phyloP scores from a whole-genome alignment of 2,329 filamentous ascomycete genomes.

The Epichloe coenophiala region DNA sequence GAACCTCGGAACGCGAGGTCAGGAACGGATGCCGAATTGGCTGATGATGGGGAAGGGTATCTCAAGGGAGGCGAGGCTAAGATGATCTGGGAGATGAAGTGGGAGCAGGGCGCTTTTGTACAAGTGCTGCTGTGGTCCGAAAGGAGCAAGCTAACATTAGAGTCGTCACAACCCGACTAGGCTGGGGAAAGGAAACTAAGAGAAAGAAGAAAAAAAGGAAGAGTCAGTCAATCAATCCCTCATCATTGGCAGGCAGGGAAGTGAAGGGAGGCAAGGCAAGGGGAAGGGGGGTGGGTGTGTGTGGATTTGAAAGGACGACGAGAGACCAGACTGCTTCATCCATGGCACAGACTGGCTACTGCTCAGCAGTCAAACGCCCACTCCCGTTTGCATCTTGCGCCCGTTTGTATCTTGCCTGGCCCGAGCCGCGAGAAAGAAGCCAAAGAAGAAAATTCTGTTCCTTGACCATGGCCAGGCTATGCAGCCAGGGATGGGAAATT shows the following conservation, averaged over 20 bases:
- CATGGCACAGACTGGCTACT: background rate
- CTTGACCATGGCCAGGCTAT: conserved; percentile 1
- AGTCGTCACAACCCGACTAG: conserved; percentile 1
- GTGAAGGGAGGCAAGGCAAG: background rate
- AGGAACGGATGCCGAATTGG: conserved; percentile 2
- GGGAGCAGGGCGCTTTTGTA: conserved; percentile 11
- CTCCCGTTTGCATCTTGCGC: background rate
- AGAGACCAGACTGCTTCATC: background rate
- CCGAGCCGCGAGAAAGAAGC: conserved; percentile 3
- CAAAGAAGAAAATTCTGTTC: conserved; percentile 2
- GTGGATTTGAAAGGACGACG: background rate
- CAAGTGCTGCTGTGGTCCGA: conserved; percentile 1
- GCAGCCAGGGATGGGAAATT: conserved; percentile 5
- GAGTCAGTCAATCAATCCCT: conserved; percentile 5
- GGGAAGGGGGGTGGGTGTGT: background rate
- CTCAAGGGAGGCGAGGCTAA: conserved; percentile 5
- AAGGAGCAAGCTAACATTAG: background rate
- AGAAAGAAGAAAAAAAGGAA: background rate
- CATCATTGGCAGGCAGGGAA: conserved; percentile 3
- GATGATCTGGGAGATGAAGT: conserved; percentile 1
- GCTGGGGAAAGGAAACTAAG: background rate
- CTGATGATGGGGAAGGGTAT: conserved; percentile 3
- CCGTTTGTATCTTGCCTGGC: background rate
- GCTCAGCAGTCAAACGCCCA: background rate
- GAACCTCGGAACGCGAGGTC: background rate